These are phyloP conservation scores for Cryphonectria naterciae DNA, from an alignment of 2,329 filamentous ascomycete species.

Conservation along the genomic window DNA sequence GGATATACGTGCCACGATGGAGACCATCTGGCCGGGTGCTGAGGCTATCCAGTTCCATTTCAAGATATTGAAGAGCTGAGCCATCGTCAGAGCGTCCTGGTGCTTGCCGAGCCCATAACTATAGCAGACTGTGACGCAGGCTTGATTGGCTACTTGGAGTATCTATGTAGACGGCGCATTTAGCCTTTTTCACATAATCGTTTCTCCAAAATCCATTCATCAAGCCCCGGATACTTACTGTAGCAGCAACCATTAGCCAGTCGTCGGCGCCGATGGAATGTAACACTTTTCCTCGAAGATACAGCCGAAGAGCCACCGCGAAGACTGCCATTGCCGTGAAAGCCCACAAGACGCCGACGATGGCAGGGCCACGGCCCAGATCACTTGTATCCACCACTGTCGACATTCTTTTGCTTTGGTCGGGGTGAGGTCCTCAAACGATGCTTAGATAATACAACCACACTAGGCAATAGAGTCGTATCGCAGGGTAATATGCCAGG, in stretches of 20 bases:
- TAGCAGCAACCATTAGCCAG: neutral
- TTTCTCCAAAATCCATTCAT: no score
- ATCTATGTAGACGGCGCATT: no score
- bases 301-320: slow-evolving; percentile 6
- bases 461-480: no score
- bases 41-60: neutral
- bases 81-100: slow-evolving; percentile 13
- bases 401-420: no score
- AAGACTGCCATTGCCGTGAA: slow-evolving; percentile 18
- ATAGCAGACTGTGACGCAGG: slow-evolving; percentile 4
- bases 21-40: neutral
- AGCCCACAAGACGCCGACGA: slow-evolving; percentile 28
- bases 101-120: slow-evolving; percentile 30
- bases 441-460: no score
- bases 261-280: neutral
- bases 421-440: no score
- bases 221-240: neutral
- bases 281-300: neutral
- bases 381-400: no score
- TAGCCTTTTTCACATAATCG: neutral
- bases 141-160: slow-evolving; percentile 5
- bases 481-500: no score
- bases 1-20: slow-evolving; percentile 2
- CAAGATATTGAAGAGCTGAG: slow-evolving; percentile 16
- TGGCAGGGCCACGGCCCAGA: no score